Evolutionary conservation across 1,139 yeast species (phyloP), one percentile per base, ranked within the genome.

Genomic region (Lodderomyces jiufengensis): DNA sequence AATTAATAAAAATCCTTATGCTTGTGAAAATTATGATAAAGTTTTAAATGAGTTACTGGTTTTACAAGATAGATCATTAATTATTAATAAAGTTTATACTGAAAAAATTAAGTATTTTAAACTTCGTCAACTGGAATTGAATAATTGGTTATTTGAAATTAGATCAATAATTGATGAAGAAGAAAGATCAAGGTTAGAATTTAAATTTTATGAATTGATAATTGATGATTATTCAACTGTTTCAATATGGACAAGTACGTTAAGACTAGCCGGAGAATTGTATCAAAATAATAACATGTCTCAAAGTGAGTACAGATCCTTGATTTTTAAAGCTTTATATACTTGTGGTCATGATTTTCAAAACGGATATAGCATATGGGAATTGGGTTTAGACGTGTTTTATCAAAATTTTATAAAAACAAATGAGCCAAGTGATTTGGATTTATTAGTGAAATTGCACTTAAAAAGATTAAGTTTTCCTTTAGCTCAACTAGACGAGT

Each of bases 401-500:
- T 29, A 37, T 4, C 31, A 46, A 0, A 26, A 31, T 1, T 46
- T 41, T 31, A 39, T 37, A 6, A 31, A 45, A 9, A 31, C 47
- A 7, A 37, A 37, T 25, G 43, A 38, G 10, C 43, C 43, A 13
- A 47, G 41, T 2, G 49, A 48, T 20, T 44, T 60, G 27, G 52
- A 54, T 11, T 39, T 40, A 18, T 40, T 57, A 13, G 45, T 52
- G 32, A 50, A 51, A 4, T 39, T 66, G 13, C 64, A 66, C 40
- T 41, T 59, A 23, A 52, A 60, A 27, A 50, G 78, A 21, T 52
- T 78, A 3, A 43, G 55, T 8, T 48, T 54, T 27, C 80, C 81
- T 0, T 81, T 74, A 47, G 43, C 46, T 2, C 45, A 53, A 5
- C 40, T 78, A 4, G 66, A 65, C 2, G 63, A 65, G 1, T 69